phyloP scores from a whole-genome alignment of 2,329 filamentous ascomycete species.

The Geosmithia morbida region DNA sequence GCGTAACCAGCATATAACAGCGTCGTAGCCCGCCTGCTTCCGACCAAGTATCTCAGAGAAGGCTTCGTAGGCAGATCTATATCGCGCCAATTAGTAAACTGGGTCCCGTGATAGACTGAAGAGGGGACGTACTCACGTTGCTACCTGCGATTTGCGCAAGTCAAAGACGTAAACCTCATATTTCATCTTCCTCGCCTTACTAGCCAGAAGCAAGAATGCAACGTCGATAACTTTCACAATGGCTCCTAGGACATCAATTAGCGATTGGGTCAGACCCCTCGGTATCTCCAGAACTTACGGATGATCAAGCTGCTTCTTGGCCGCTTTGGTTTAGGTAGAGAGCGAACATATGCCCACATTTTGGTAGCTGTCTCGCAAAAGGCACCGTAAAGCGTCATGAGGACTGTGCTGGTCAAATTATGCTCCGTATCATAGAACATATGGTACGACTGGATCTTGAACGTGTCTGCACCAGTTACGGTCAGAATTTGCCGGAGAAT shows the following conservation, averaged over 20 bases:
- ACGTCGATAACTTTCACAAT: constrained; percentile 52
- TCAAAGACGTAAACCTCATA: constrained; percentile 41
- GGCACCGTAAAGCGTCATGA: constrained; percentile 60
- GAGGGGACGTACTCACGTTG: constrained; percentile 37
- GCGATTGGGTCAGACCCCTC: background rate
- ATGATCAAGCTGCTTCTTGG: constrained; percentile 47
- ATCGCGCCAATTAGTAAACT: constrained; percentile 4
- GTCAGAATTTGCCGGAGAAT: background rate
- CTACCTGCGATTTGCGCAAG: constrained; percentile 44
- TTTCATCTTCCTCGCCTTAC: constrained; percentile 27
- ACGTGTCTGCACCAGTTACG: constrained; percentile 29
- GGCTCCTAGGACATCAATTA: constrained; percentile 29
- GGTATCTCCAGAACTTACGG: constrained; percentile 29
- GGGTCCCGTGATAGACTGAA: background rate
- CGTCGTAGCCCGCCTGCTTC: constrained; percentile 56
- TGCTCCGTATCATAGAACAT: constrained; percentile 74
- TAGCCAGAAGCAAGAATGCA: constrained; percentile 48
- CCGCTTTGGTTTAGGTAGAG: constrained; percentile 40
- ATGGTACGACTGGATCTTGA: constrained; percentile 73
- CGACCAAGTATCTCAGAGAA: constrained; percentile 53
- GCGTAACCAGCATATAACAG: constrained; percentile 55
- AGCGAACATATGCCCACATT: constrained; percentile 46
- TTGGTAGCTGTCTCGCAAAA: constrained; percentile 71
- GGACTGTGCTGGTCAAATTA: constrained; percentile 55
- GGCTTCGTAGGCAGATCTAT: constrained; percentile 53